phyloP scores from a whole-genome alignment of 768 basidiomycete genomes.

The Psilocybe tampanensis region DNA sequence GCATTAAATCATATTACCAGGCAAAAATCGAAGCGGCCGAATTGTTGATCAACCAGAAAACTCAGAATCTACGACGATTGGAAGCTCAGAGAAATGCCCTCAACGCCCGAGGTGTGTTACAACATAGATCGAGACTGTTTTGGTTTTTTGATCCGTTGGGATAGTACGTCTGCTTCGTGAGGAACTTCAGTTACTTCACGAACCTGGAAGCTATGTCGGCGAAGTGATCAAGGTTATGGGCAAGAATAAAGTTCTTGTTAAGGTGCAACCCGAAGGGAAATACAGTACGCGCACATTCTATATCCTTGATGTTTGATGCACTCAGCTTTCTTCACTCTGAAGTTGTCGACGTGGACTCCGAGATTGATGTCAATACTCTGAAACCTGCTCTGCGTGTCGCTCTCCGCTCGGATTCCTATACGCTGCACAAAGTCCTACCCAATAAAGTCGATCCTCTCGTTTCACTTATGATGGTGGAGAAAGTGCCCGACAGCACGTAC shows the following conservation, averaged over 20 bases:
- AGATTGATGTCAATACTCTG: constrained; percentile 79
- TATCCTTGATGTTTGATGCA: not conserved
- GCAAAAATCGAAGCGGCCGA: constrained; percentile 95
- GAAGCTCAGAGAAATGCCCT: constrained; percentile 98
- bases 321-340: not conserved
- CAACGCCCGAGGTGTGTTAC: constrained; percentile 80
- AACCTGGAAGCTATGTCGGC: constrained; percentile 96
- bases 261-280: constrained; percentile 98
- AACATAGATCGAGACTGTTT: no score
- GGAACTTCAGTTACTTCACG: constrained; percentile 90
- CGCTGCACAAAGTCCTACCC: constrained; percentile 94
- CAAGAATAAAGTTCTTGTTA: constrained; percentile 97
- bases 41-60: constrained; percentile 92
- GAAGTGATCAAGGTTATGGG: constrained; percentile 99
- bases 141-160: not conserved
- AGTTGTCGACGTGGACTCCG: constrained; percentile 94
- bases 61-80: constrained; percentile 91
- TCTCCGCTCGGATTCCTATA: constrained; percentile 94
- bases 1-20: constrained; percentile 90
- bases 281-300: constrained; percentile 71
- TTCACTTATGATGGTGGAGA: constrained; percentile 99
- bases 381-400: constrained; percentile 91
- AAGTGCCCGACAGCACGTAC: constrained; percentile 98
- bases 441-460: constrained; percentile 99
- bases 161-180: constrained; percentile 88